These are phyloP conservation scores for Claviceps quebecensis DNA, from an alignment of 2,329 filamentous ascomycete species.

Conservation along the genomic window DNA sequence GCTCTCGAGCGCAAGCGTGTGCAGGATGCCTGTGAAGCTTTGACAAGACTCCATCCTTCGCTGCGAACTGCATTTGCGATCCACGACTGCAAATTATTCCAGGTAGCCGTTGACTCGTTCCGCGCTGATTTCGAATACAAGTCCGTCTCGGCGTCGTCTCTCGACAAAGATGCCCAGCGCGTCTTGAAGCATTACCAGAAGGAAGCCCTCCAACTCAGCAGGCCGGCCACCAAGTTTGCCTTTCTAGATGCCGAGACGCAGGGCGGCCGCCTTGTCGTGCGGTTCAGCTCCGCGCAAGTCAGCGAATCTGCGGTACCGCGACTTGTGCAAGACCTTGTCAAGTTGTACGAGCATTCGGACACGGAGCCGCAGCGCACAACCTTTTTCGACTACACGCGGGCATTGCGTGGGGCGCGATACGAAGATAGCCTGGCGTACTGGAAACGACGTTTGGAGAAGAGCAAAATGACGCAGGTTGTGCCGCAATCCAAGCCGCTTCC, in stretches of 20 bases:
- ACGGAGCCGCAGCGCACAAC: conserved; percentile 23
- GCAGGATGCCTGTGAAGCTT: conserved; percentile 30
- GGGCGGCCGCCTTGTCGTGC: conserved; percentile 32
- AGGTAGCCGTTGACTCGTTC: conserved; percentile 31
- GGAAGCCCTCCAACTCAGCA: conserved; percentile 24
- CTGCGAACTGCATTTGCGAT: conserved; percentile 40
- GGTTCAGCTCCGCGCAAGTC: conserved; percentile 35
- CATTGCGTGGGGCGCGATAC: conserved; percentile 21
- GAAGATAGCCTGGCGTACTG: conserved; percentile 31
- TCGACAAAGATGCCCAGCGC: conserved; percentile 25
- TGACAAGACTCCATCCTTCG: conserved; percentile 32
- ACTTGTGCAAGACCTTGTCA: conserved; percentile 33
- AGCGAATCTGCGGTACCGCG: conserved; percentile 31
- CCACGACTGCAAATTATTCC: conserved; percentile 31
- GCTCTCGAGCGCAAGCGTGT: conserved; percentile 27
- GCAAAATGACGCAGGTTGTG: conserved; percentile 32
- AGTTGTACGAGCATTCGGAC: conserved; percentile 28
- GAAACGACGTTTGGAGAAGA: conserved; percentile 28
- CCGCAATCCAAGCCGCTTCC: conserved; percentile 26
- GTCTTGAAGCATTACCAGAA: conserved; percentile 29
- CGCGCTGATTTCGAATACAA: conserved; percentile 29
- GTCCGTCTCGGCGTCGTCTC: conserved; percentile 25
- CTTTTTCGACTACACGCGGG: conserved; percentile 34
- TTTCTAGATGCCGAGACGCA: conserved; percentile 34
- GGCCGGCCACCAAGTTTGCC: conserved; percentile 34